These are phyloP conservation scores for Eucalyptus polyanthemos DNA, from an alignment of 345 rosid species.

Conservation along the genomic window DNA sequence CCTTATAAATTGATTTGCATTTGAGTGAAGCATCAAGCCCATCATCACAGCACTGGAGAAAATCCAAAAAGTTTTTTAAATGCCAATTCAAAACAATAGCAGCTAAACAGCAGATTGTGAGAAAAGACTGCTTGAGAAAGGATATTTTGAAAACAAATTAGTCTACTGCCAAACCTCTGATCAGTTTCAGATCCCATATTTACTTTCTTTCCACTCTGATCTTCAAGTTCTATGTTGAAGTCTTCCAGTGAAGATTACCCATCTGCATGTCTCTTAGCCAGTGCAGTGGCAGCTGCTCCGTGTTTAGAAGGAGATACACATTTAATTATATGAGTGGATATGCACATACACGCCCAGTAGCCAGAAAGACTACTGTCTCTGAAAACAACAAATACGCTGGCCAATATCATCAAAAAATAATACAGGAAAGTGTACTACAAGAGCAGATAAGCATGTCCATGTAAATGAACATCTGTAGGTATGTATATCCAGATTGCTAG, in stretches of 20 bases:
- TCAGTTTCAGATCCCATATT: conserved; percentile 73
- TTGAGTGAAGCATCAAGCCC: conserved; percentile 87
- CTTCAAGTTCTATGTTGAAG: conserved; percentile 72
- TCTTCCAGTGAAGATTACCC: conserved; percentile 61
- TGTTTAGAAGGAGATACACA: background rate
- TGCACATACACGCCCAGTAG: background rate
- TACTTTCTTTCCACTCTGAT: conserved; percentile 63
- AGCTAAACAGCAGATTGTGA: background rate
- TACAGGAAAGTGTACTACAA: background rate
- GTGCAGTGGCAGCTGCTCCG: conserved; percentile 40
- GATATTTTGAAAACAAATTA: background rate
- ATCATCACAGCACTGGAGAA: conserved; percentile 68
- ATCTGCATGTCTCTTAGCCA: conserved; percentile 63
- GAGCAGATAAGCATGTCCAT: background rate
- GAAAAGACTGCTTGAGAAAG: background rate
- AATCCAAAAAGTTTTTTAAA: background rate
- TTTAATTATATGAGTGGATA: background rate
- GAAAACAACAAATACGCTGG: background rate
- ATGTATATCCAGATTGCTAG: no score
- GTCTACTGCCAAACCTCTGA: conserved; percentile 22
- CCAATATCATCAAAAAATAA: background rate
- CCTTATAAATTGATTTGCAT: conserved; percentile 45
- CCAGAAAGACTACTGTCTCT: background rate
- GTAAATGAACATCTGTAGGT: no score
- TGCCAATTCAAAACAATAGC: background rate